A percentile compares a stretch with the other conserved stretches of the same genome.
Conservation (phyloP, 192 early-diverging fungal genomes). For the Thamnidium elegans region DNA sequence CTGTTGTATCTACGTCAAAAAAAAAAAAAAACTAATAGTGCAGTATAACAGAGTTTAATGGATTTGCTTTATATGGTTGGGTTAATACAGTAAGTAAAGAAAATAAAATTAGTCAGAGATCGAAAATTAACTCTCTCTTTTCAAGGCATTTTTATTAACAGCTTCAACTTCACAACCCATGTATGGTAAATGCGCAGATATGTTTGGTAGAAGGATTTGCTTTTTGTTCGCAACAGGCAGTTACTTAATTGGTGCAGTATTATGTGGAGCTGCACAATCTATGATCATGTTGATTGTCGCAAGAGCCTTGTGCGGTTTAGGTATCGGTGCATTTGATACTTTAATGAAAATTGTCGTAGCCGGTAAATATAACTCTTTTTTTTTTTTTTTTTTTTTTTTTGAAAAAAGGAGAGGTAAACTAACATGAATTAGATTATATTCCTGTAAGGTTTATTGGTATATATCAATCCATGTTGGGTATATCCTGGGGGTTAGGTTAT, state of each 20-base stretch:
- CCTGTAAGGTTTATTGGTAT: slow-evolving; percentile 32
- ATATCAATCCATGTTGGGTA: slow-evolving; percentile 30
- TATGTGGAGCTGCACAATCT: slow-evolving; percentile 60
- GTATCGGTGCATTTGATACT: slow-evolving; percentile 44
- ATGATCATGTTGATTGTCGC: slow-evolving; percentile 56
- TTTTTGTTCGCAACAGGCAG: slow-evolving; percentile 73
- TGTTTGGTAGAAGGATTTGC: slow-evolving; percentile 44
- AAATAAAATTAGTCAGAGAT: background rate
- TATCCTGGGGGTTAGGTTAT: slow-evolving; percentile 32
- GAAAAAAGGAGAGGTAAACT: background rate
- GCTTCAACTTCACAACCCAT: slow-evolving; percentile 45
- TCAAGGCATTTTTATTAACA: slow-evolving; percentile 46
- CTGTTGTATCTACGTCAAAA: no score
- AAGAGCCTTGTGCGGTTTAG: slow-evolving; percentile 55
- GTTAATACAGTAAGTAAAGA: slow-evolving; percentile 31
- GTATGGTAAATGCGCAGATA: slow-evolving; percentile 43
- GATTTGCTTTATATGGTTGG: slow-evolving; percentile 30
- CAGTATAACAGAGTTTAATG: slow-evolving; percentile 24
- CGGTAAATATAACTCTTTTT: no score
- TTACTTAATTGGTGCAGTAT: slow-evolving; percentile 74
- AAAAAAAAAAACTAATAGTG: no score
- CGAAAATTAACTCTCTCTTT: background rate
- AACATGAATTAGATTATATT: slow-evolving; percentile 24
- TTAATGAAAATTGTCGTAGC: slow-evolving; percentile 52
- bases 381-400: no score